These are phyloP conservation scores for Lactifluus hygrophoroides DNA, from an alignment of 768 basidiomycete genomes.

Conservation along the genomic window DNA sequence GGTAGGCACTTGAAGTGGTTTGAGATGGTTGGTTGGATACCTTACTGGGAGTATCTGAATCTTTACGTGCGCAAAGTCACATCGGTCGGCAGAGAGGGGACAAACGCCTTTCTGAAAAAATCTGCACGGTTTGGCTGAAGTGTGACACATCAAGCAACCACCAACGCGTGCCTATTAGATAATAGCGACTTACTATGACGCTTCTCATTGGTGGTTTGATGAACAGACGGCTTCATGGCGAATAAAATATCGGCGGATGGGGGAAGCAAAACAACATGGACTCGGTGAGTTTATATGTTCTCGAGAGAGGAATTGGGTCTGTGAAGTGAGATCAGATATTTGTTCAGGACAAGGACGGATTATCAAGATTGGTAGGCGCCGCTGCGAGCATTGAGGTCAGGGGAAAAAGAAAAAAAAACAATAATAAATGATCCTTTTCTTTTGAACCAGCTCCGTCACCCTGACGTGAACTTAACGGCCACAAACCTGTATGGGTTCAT, in stretches of 20 bases:
- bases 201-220: constrained; percentile 1
- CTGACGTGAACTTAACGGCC: constrained; percentile 3
- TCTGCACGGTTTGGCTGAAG: constrained; percentile 18
- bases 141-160: not conserved
- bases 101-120: constrained; percentile 18
- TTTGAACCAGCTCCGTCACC: constrained; percentile 5
- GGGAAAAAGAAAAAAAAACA: not conserved
- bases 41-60: constrained; percentile 5
- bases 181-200: constrained; percentile 13
- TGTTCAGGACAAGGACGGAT: constrained; percentile 11
- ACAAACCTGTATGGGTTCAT: not conserved
- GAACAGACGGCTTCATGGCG: constrained; percentile 4
- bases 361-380: constrained; percentile 15
- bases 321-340: constrained; percentile 17
- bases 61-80: constrained; percentile 20
- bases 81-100: constrained; percentile 18
- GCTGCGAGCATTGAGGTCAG: constrained; percentile 1
- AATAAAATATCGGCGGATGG: not conserved
- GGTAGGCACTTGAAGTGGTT: not conserved
- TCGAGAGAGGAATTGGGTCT: constrained; percentile 7
- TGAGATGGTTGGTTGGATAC: not conserved
- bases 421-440: constrained; percentile 8
- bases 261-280: not conserved
- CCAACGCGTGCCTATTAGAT: not conserved
- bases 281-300: constrained; percentile 16